Base-by-base conservation (phyloP, 2,329 filamentous ascomycete species). In the Aureobasidium sp. region DNA sequence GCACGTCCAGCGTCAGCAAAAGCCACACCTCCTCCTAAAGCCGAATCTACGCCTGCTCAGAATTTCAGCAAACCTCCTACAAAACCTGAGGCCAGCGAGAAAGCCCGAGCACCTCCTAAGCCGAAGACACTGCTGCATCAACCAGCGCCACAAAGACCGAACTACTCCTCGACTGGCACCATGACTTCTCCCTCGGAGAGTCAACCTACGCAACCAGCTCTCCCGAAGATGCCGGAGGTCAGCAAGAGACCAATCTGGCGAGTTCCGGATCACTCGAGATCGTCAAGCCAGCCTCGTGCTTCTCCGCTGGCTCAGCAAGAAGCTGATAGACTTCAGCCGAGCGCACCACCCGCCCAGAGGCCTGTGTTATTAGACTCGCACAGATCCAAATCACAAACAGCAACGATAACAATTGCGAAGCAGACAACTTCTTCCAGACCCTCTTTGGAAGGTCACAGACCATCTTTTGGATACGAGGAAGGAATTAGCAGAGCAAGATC, bases 131-230 rank as follows among this genome's bases (percentile, higher is more conserved):
- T 69, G 36, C 69, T 76, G 42, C 82, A 66, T 37, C 76, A 79
- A 61, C 77, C 77, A 2, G 74, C 77, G 46, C 80, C 84, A 37
- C 76, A 79, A 5, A 67, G 55, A 76, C 82, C 52, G 62, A 70
- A 47, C 82, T 87, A 74, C 80, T 82, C 87, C 9, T 89, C 86
- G 10, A 87, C 85, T 62, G 91, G 91, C 13, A 95, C 91, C 0
- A 93, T 94, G 86, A 96, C 91, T 3, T 81, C 78, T 12, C 82
- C 85, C 12, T 70, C 72, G 5, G 80, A 80, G 44, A 76, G 78
- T 17, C 76, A 70, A 3, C 70, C 71, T 26, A 67, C 80, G 27
- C 76, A 70, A 4, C 69, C 71, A 23, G 67, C 80, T 29, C 75
- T 77, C 37, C 73, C 73, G 23, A 75, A 74, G 48, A 68, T 72